Evolutionary conservation across 176 grass and related monocot genomes (phyloP).

Genomic region (Melocanna baccifera): DNA sequence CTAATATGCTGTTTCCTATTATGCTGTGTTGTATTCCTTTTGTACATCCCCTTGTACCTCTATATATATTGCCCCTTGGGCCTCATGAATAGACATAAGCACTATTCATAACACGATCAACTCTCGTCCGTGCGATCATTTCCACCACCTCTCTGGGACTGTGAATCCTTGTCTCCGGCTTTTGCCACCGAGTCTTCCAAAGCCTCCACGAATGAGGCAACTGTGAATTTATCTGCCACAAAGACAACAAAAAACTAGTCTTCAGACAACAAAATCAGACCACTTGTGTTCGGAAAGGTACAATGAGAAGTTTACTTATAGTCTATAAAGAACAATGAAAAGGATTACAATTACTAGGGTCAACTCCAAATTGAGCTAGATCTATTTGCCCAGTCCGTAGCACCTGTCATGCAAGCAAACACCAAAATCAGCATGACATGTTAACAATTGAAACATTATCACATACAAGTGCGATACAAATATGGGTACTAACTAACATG

Average conservation of each 20-base stretch:
- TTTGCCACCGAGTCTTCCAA: slow-evolving; percentile 74
- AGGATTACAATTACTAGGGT: slow-evolving; percentile 84
- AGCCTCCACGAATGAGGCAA: slow-evolving; percentile 89
- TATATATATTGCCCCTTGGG: no score
- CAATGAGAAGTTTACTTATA: neutral
- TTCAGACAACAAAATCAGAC: slow-evolving; percentile 5
- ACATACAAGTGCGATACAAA: slow-evolving; percentile 1
- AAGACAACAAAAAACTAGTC: slow-evolving; percentile 11
- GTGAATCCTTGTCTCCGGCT: slow-evolving; percentile 32
- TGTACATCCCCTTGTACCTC: no score
- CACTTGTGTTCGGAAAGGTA: neutral
- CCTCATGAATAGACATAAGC: no score
- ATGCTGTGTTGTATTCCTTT: no score
- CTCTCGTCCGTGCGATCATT: slow-evolving; percentile 84
- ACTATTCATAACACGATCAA: no score
- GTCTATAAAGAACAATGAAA: neutral
- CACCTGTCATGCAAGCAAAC: slow-evolving; percentile 53
- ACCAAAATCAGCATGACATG: slow-evolving; percentile 19
- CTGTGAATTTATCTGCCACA: slow-evolving; percentile 79
- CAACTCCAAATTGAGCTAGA: slow-evolving; percentile 84
- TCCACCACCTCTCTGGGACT: slow-evolving; percentile 31
- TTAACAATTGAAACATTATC: neutral
- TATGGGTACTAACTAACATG: slow-evolving; percentile 56
- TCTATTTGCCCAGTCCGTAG: slow-evolving; percentile 90
- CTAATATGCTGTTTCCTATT: no score